Percentiles rank a stretch among this genome's conserved stretches.
phyloP scores from a whole-genome alignment of 495 filamentous ascomycete species.

The Zalerion maritima region DNA sequence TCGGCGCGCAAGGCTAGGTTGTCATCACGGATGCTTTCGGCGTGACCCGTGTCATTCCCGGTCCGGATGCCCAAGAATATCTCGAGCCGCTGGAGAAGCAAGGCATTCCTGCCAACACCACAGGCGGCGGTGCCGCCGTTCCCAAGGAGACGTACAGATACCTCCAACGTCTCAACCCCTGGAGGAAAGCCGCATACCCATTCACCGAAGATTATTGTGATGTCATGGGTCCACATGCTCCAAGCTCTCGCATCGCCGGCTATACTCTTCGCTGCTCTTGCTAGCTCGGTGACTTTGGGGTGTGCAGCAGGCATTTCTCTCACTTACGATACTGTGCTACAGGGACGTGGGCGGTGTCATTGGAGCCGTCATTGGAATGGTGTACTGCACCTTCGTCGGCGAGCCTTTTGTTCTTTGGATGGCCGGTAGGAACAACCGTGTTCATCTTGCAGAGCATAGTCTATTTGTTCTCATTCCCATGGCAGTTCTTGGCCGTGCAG shows the following conservation, averaged over 20 bases:
- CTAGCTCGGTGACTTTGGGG: constrained; percentile 20
- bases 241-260: constrained; percentile 21
- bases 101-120: constrained; percentile 4
- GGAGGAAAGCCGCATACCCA: constrained; percentile 6
- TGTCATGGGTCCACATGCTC: constrained; percentile 19
- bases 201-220: constrained; percentile 7
- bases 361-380: constrained; percentile 23
- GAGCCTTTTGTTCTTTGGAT: constrained; percentile 20
- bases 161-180: constrained; percentile 17
- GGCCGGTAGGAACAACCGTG: constrained; percentile 18
- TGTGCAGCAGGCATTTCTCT: constrained; percentile 21
- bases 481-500: constrained; percentile 15
- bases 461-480: constrained; percentile 22
- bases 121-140: constrained; percentile 5
- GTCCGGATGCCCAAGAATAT: constrained; percentile 4
- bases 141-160: constrained; percentile 20
- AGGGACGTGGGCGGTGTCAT: constrained; percentile 21
- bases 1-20: constrained; percentile 14
- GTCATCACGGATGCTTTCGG: constrained; percentile 25
- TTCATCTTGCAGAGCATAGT: constrained; percentile 22
- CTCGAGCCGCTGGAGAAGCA: too few relatives aligned
- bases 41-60: constrained; percentile 15
- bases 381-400: constrained; percentile 20
- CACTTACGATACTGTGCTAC: constrained; percentile 22
- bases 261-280: constrained; percentile 21